phyloP scores from a whole-genome alignment of 2,329 filamentous ascomycete species.

The Hypoxylon sp. region DNA sequence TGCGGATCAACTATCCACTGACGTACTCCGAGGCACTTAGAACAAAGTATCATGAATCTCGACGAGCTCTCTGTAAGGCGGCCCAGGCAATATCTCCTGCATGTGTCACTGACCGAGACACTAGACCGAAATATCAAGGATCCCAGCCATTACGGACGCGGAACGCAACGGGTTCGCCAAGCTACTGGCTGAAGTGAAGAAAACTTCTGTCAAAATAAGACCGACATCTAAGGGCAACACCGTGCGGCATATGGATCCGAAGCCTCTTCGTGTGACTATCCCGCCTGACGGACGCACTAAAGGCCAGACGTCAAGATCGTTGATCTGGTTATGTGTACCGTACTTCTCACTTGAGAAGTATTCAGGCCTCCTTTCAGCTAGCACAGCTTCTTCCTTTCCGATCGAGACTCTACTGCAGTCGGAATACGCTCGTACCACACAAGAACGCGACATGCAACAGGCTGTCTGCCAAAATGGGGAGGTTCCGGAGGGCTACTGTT shows the following conservation, averaged over 20 bases:
- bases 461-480: constrained; percentile 40
- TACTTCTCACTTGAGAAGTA: constrained; percentile 61
- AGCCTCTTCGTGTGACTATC: constrained; percentile 55
- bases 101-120: constrained; percentile 23
- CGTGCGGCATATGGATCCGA: constrained; percentile 60
- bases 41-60: constrained; percentile 58
- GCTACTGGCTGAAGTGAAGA: constrained; percentile 57
- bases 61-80: constrained; percentile 57
- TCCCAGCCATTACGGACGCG: constrained; percentile 52
- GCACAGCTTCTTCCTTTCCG: constrained; percentile 36
- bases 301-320: constrained; percentile 39
- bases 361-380: constrained; percentile 43
- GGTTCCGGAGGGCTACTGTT: constrained; percentile 31
- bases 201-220: constrained; percentile 54
- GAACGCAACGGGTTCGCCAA: constrained; percentile 55
- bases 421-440: constrained; percentile 39
- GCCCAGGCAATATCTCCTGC: neutral
- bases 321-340: constrained; percentile 61
- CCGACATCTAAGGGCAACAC: constrained; percentile 56
- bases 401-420: constrained; percentile 45
- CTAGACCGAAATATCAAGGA: constrained; percentile 55
- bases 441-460: constrained; percentile 44
- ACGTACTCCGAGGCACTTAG: constrained; percentile 49
- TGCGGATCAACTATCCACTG: neutral
- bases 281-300: constrained; percentile 42